A percentile compares a stretch with the other conserved stretches of the same genome.
Conservation (phyloP, 1,139 yeast genomes). For the Magnusiomyces paraingens region DNA sequence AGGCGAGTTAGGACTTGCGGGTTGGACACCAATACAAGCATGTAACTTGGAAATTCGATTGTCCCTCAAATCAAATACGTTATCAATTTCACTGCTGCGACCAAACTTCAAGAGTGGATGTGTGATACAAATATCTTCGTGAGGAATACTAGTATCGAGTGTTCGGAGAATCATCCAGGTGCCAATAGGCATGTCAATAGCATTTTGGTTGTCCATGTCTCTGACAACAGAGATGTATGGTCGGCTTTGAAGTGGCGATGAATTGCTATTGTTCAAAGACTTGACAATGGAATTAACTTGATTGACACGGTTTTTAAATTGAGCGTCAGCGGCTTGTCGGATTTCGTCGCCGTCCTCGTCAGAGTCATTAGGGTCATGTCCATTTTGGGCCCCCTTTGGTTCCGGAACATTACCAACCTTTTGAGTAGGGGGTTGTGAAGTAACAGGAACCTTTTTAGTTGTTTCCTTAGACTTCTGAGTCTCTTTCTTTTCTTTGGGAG, state of each 20-base stretch:
- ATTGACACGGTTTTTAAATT: conserved; percentile 1
- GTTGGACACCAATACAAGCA: conserved; percentile 56
- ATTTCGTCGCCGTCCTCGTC: conserved; percentile 14
- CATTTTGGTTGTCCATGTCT: conserved; percentile 24
- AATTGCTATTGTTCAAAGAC: background rate
- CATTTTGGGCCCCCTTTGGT: conserved; percentile 6
- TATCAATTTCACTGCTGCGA: conserved; percentile 23
- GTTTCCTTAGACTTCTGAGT: background rate
- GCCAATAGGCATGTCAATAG: conserved; percentile 36
- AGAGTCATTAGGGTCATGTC: conserved; percentile 9
- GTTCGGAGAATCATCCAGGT: conserved; percentile 48
- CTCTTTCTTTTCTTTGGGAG: background rate
- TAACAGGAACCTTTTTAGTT: background rate
- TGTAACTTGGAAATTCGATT: conserved; percentile 78
- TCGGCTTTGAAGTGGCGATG: conserved; percentile 8
- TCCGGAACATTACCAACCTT: background rate
- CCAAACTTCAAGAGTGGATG: conserved; percentile 29
- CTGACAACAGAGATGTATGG: conserved; percentile 17
- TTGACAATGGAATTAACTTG: conserved; percentile 8
- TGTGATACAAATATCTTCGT: conserved; percentile 39
- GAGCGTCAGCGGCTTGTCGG: conserved; percentile 6
- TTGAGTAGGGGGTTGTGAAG: background rate
- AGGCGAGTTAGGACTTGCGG: conserved; percentile 25
- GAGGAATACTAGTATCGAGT: conserved; percentile 36
- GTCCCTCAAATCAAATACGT: conserved; percentile 57